Percentiles rank a stretch among this genome's conserved stretches.
phyloP scores from a whole-genome alignment of 2,329 filamentous ascomycete species.

The Moelleriella libera region DNA sequence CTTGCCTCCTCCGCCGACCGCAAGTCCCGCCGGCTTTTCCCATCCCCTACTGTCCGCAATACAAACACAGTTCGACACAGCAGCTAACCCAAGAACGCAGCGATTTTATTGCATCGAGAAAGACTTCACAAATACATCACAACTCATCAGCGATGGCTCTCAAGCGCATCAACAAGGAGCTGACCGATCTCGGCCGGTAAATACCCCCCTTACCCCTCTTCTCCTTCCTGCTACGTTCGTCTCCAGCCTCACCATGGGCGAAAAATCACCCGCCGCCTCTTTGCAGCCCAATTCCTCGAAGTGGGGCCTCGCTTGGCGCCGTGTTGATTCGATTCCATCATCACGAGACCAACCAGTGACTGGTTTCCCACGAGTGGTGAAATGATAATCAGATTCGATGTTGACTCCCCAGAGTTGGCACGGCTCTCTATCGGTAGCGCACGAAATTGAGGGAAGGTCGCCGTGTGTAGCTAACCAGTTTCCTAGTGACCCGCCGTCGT shows the following conservation, averaged over 20 bases:
- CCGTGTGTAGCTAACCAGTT: too few relatives aligned
- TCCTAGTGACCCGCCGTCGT: constrained; percentile 86
- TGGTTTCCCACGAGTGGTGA: not conserved
- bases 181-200: constrained; percentile 81
- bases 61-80: constrained; percentile 11
- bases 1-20: constrained; percentile 1
- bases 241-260: constrained; percentile 9
- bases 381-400: too few relatives aligned
- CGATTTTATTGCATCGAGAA: constrained; percentile 4
- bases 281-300: constrained; percentile 15
- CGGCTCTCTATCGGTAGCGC: too few relatives aligned
- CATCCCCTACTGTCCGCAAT: not conserved
- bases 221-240: constrained; percentile 4
- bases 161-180: constrained; percentile 91
- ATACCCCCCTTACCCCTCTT: constrained; percentile 15
- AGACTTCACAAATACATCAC: constrained; percentile 11
- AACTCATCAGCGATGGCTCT: constrained; percentile 53
- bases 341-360: too few relatives aligned
- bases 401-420: too few relatives aligned
- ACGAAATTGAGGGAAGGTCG: too few relatives aligned
- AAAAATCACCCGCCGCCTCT: not conserved
- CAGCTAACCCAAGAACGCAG: constrained; percentile 7
- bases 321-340: too few relatives aligned
- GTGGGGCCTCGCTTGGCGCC: constrained; percentile 16
- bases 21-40: constrained; percentile 1